Conservation (phyloP, 1,284 basidiomycete genomes). For the Paramarasmius palmivorus region DNA sequence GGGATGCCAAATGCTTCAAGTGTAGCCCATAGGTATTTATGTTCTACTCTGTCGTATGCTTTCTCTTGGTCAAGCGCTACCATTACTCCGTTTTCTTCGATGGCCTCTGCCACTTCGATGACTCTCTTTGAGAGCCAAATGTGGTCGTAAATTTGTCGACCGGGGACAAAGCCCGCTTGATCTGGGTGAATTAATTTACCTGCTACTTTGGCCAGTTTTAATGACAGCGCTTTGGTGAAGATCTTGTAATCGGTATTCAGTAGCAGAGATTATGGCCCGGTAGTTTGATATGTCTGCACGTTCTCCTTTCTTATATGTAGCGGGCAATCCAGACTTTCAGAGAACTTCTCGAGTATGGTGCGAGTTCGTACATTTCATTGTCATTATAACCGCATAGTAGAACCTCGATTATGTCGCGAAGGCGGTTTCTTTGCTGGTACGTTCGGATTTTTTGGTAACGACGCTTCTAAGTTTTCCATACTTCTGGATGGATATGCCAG, state of each 20-base stretch:
- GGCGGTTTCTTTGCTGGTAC: background rate
- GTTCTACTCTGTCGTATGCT: slow-evolving; percentile 11
- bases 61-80: slow-evolving; percentile 11
- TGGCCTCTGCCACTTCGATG: slow-evolving; percentile 20
- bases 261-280: slow-evolving; percentile 12
- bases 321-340: slow-evolving; percentile 13
- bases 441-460: background rate
- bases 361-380: slow-evolving; percentile 9
- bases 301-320: slow-evolving; percentile 16
- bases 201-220: slow-evolving; percentile 9
- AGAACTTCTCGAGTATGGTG: background rate
- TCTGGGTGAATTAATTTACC: slow-evolving; percentile 14
- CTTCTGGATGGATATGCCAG: slow-evolving; percentile 19
- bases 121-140: slow-evolving; percentile 17
- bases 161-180: slow-evolving; percentile 23
- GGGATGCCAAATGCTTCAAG: slow-evolving; percentile 16
- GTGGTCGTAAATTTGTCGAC: slow-evolving; percentile 22
- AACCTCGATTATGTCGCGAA: background rate
- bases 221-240: slow-evolving; percentile 12
- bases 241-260: slow-evolving; percentile 19
- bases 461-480: slow-evolving; percentile 13
- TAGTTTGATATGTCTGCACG: slow-evolving; percentile 14
- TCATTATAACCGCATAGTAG: slow-evolving; percentile 6
- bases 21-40: slow-evolving; percentile 21
- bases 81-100: slow-evolving; percentile 18